Evolutionary conservation across 768 basidiomycete genomes (phyloP), one percentile per base, ranked within the genome.

Genomic region (Termitomyces sp.): DNA sequence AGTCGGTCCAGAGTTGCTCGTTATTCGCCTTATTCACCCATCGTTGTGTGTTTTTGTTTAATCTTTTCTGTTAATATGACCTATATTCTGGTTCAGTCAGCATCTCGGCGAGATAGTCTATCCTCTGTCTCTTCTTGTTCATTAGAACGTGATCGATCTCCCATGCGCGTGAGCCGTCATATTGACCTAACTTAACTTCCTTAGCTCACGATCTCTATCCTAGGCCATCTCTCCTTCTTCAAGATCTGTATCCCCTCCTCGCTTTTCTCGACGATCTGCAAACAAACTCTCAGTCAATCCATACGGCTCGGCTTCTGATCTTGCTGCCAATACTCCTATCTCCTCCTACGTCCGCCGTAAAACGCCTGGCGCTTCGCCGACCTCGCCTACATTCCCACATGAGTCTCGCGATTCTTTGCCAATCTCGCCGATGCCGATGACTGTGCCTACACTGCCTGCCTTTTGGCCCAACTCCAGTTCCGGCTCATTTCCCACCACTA

Each of bases 321-420:
- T 84, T 19, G 71, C 81, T 31, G 85, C 82, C 38, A 82, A 82
- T 65, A 89, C 86, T 14, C 90, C 90, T 53, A 92, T 92, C 54
- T 92, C 90, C 27, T 80, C 82, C 38, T 92, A 87, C 58, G 85
- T 89, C 42, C 88, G 90, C 60, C 84, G 90, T 59, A 89, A 85
- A 72, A 89, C 89, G 1, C 89, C 90, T 29, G 83, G 84, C 57
- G 78, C 82, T 38, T 89, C 90, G 11, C 89, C 89, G 0, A 84
- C 82, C 16, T 83, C 85, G 2, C 82, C 87, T 12, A 81, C 81
- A 11, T 89, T 89, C 68, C 75, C 80, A 53, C 78, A 71, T 49
- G 76, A 75, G 63, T 69, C 69, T 64, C 69, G 71, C 61, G 69
- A 71, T 66, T 75, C 76, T 58, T 70, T 73, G 25, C 67, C 75